These are phyloP conservation scores for Tilletia walkeri DNA, from an alignment of 1,284 basidiomycete genomes.

Conservation along the genomic window DNA sequence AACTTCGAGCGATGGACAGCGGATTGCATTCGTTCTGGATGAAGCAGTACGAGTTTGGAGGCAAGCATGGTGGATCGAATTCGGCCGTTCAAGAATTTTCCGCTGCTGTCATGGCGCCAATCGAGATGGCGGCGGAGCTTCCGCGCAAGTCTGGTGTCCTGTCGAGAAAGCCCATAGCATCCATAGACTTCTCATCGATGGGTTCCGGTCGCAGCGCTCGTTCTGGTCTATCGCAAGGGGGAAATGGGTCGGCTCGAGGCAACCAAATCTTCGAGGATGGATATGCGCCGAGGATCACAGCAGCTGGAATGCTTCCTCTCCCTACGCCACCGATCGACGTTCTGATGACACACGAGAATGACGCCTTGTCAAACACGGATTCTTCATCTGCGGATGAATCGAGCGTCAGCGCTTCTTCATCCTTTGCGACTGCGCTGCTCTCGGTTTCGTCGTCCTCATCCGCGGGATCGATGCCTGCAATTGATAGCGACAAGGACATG, in stretches of 20 bases:
- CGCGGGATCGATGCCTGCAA: not conserved
- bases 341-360: not conserved
- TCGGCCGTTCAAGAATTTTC: not conserved
- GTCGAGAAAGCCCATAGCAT: no score
- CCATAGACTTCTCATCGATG: no score
- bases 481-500: not conserved
- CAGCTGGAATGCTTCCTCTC: not conserved
- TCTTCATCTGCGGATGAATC: not conserved
- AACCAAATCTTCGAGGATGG: no score
- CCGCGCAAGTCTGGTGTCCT: not conserved
- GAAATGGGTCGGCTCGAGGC: no score
- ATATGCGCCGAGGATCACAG: no score
- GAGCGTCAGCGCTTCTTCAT: conserved; percentile 1
- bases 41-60: not conserved
- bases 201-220: no score
- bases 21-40: conserved; percentile 13
- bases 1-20: not conserved
- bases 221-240: no score
- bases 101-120: not conserved
- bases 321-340: not conserved
- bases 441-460: not conserved
- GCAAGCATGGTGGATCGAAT: not conserved
- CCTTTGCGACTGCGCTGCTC: not conserved
- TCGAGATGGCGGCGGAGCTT: not conserved
- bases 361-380: not conserved